phyloP scores from a whole-genome alignment of 345 rosid species.

The Lepidium sativum region DNA sequence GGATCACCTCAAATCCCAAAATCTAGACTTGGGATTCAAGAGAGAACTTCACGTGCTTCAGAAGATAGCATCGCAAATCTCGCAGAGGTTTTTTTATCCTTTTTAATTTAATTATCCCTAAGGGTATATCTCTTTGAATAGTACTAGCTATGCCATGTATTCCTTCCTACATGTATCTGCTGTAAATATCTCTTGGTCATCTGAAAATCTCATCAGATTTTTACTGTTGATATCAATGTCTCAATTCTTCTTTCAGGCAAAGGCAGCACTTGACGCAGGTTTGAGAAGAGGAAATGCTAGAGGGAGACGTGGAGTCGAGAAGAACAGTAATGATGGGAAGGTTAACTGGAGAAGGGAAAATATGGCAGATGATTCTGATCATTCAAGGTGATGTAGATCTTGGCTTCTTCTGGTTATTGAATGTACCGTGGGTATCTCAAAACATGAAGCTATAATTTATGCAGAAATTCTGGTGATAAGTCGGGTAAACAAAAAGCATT shows the following conservation, averaged over 20 bases:
- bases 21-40: conserved; percentile 79
- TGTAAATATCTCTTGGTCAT: neutral
- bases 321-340: conserved; percentile 33
- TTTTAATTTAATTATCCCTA: neutral
- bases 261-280: conserved; percentile 75
- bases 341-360: conserved; percentile 49
- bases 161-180: neutral
- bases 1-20: conserved; percentile 81
- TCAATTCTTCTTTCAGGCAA: conserved; percentile 43
- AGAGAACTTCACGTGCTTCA: conserved; percentile 70
- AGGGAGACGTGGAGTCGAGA: conserved; percentile 43
- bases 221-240: neutral
- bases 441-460: conserved; percentile 2
- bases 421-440: conserved; percentile 5
- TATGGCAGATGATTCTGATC: conserved; percentile 45
- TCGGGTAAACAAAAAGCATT: conserved; percentile 41
- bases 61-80: conserved; percentile 90
- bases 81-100: conserved; percentile 46
- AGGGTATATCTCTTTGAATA: neutral
- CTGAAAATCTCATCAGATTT: neutral
- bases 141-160: neutral
- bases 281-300: conserved; percentile 62
- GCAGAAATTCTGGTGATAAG: conserved; percentile 48
- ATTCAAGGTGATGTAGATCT: conserved; percentile 50
- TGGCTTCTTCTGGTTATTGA: neutral